Evolutionary conservation across 768 basidiomycete species (phyloP), one percentile per base, ranked within the genome.

Genomic region (Calocera viscosa): DNA sequence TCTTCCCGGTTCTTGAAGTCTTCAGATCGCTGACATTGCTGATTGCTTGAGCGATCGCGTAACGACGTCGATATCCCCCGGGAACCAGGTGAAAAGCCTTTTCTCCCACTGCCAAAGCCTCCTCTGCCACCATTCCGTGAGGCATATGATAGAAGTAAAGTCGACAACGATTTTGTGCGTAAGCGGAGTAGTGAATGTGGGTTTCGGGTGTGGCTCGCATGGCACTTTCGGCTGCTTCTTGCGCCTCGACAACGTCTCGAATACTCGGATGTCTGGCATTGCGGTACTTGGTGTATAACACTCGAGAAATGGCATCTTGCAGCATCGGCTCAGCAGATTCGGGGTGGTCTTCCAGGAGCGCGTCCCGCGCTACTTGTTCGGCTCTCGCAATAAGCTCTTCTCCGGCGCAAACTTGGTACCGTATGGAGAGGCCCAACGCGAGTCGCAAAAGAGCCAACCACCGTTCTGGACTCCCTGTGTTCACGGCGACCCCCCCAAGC

Each of bases 11-110:
- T 32, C 53, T 60, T 5, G 53, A 60, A 5, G 53, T 60, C 30
- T 60, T 60, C 53, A 60, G 30, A 32, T 60, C 53, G 26, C 53
- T 60, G 14, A 60, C 53, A 60, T 60, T 60, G 30, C 53, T 60
- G 26, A 60, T 32, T 11, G 53, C 53, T 14, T 14, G 11, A 10
- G 53, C 53, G 14, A 60, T 16, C 5, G 30, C 16, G 19, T 60
- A 60, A 7, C 53, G 53, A 32, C 53, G 53, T 10, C 53, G 53
- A 32, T 60, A 60, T 11, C 53, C 53, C 7, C 10, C 26, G 2
- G 53, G 53, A 11, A 22, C 22, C 2, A 16, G 26, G 7, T 26
- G 53, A 32, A 60, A 60, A 10, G 53, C 53, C 7, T 22, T 10
- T 60, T 60, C 53, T 60, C 53, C 53, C 5, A 60, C 30, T 16